A percentile compares a stretch with the other conserved stretches of the same genome.
Evolutionary conservation across 352 stramenopile species (phyloP).

Genomic region (Phytophthora tentaculata): DNA sequence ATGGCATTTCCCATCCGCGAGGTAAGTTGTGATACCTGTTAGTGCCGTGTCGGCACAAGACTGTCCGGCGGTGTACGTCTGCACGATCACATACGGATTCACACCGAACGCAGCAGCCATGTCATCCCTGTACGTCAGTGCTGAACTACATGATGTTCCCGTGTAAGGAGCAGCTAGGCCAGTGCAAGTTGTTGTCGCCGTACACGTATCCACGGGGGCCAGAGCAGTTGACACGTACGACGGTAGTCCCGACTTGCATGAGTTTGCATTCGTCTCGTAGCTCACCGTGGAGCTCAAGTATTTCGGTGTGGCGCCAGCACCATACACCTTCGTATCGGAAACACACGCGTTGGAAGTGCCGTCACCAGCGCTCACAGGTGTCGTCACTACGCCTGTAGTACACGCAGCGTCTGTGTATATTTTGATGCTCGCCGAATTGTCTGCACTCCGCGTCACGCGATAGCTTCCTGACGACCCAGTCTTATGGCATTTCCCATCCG

Average conservation of each 20-base stretch:
- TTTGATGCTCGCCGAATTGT: constrained; percentile 4
- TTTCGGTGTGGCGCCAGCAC: not conserved
- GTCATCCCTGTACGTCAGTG: constrained; percentile 3
- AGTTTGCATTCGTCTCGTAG: not conserved
- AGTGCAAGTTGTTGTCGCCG: constrained; percentile 1
- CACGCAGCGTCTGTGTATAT: not conserved
- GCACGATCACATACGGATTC: constrained; percentile 11
- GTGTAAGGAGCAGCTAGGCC: constrained; percentile 2
- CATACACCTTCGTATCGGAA: constrained; percentile 1
- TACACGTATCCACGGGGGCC: not conserved
- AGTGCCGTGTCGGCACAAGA: constrained; percentile 5
- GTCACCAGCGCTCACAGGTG: too few relatives aligned
- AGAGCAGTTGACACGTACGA: too few relatives aligned
- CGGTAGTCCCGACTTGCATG: too few relatives aligned
- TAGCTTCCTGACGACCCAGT: too few relatives aligned
- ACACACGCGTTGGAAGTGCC: too few relatives aligned
- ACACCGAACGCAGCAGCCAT: constrained; percentile 6
- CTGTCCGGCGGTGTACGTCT: constrained; percentile 1
- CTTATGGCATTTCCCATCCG: constrained; percentile 3
- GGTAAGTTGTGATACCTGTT: constrained; percentile 6
- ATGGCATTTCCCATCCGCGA: constrained; percentile 10
- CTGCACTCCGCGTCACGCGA: not conserved
- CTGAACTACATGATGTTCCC: constrained; percentile 3
- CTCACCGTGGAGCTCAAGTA: constrained; percentile 5
- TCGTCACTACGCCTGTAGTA: too few relatives aligned